phyloP scores from a whole-genome alignment of 495 filamentous ascomycete species.

The Daldinia caldariorum region DNA sequence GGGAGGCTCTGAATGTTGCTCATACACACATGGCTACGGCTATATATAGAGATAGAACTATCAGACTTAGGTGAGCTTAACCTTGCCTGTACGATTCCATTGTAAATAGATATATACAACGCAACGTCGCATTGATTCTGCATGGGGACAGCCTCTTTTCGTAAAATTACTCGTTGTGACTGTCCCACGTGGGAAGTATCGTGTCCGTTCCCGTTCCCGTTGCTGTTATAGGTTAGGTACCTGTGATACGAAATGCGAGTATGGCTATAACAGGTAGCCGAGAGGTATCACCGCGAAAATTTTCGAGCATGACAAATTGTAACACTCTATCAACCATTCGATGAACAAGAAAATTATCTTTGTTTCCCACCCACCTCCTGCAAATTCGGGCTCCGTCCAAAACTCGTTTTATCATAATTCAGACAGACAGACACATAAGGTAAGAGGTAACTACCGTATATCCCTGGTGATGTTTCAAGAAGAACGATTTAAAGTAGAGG shows the following conservation, averaged over 20 bases:
- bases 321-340: background rate
- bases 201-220: background rate
- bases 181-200: background rate
- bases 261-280: background rate
- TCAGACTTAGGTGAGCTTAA: conserved; percentile 10
- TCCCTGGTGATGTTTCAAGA: background rate
- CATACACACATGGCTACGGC: background rate
- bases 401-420: background rate
- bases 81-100: conserved; percentile 11
- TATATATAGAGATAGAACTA: background rate
- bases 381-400: background rate
- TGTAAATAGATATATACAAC: background rate
- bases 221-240: background rate
- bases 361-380: background rate
- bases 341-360: background rate
- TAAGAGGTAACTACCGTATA: background rate
- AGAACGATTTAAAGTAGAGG: background rate
- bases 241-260: background rate
- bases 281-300: background rate
- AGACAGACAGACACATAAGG: background rate
- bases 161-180: background rate
- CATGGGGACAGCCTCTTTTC: background rate
- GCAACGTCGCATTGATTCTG: background rate
- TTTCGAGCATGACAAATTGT: background rate
- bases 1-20: conserved; percentile 39